A percentile compares a stretch with the other conserved stretches of the same genome.
Evolutionary conservation across 495 filamentous ascomycete genomes (phyloP).

Genomic region (Aspergillus saccharolyticus): DNA sequence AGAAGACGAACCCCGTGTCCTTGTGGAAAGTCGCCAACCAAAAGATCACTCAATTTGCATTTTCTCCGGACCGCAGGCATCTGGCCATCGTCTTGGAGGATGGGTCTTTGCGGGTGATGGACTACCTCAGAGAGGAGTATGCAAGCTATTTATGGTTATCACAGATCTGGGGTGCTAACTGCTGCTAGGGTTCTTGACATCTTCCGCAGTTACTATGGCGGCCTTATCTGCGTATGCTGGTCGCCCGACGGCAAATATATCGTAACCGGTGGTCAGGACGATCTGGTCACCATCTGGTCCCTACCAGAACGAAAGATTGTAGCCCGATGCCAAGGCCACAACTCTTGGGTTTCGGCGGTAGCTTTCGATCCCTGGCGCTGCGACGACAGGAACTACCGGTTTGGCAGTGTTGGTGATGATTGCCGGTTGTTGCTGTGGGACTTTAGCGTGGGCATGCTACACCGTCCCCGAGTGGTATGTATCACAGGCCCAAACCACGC

Average conservation of each 20-base stretch:
- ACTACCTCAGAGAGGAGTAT: slow-evolving; percentile 87
- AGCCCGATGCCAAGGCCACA: slow-evolving; percentile 88
- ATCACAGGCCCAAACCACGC: not conserved
- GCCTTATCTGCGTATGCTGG: slow-evolving; percentile 90
- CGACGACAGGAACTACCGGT: slow-evolving; percentile 88
- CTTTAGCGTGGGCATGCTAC: slow-evolving; percentile 93
- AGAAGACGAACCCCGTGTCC: slow-evolving; percentile 87
- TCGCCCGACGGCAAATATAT: slow-evolving; percentile 96
- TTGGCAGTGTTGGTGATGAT: slow-evolving; percentile 94
- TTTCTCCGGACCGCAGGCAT: slow-evolving; percentile 80
- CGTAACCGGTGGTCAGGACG: slow-evolving; percentile 91
- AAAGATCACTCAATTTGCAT: slow-evolving; percentile 80
- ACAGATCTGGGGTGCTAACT: slow-evolving; percentile 18
- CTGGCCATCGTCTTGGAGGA: slow-evolving; percentile 93
- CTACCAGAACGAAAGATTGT: slow-evolving; percentile 77
- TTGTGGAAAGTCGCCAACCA: slow-evolving; percentile 88
- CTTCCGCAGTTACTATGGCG: slow-evolving; percentile 89
- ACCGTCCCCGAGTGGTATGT: slow-evolving; percentile 76
- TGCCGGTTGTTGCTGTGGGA: slow-evolving; percentile 90
- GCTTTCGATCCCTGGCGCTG: slow-evolving; percentile 96
- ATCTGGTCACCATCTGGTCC: slow-evolving; percentile 91
- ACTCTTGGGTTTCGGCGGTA: slow-evolving; percentile 90
- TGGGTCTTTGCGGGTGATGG: slow-evolving; percentile 80
- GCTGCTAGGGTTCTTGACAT: slow-evolving; percentile 66
- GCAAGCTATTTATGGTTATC: slow-evolving; percentile 19